Evolutionary conservation across 495 filamentous ascomycete genomes (phyloP), one percentile per base, ranked within the genome.

Genomic region (Penicillium cataractarum): DNA sequence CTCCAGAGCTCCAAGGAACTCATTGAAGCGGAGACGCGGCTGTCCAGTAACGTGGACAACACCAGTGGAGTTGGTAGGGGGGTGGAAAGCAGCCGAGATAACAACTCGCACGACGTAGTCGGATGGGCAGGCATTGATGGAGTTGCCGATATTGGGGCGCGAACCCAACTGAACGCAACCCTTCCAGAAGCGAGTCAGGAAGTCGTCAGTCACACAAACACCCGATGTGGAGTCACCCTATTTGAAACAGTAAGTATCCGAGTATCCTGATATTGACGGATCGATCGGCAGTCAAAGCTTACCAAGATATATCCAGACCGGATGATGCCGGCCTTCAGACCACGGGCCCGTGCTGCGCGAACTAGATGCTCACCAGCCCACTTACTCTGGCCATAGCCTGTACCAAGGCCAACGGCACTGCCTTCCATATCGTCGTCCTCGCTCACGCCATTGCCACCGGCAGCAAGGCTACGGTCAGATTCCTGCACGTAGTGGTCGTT

Each of bases 331-430:
- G 92, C 92, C 15, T 76, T 78, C 12, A 99, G 81, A 31, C 95
- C 95, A 59, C 92, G 78, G 53, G 76, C 80, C 21, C 93, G 92
- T 31, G 94, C 94, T 70, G 90, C 91, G 19, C 89, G 82, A 51
- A 93, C 85, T 15, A 99, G 80, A 66, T 92, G 89, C 73, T 97
- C 93, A 8, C 84, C 78, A 24, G 86, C 88, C 89, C 90, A 92
- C 79, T 99, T 99, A 52, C 83, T 86, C 76, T 97, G 93, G 8
- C 93, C 95, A 68, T 99, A 99, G 7, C 94, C 95, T 0, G 90
- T 96, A 69, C 87, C 80, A 0, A 93, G 83, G 29, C 87, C 88
- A 24, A 78, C 83, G 10, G 83, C 74, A 61, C 84, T 88, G 15
- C 90, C 88, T 59, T 84, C 80, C 6, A 92, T 75, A 58, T 89